Evolutionary conservation across 768 basidiomycete species (phyloP).

Genomic region (Tylopilus cervinicoccineus): DNA sequence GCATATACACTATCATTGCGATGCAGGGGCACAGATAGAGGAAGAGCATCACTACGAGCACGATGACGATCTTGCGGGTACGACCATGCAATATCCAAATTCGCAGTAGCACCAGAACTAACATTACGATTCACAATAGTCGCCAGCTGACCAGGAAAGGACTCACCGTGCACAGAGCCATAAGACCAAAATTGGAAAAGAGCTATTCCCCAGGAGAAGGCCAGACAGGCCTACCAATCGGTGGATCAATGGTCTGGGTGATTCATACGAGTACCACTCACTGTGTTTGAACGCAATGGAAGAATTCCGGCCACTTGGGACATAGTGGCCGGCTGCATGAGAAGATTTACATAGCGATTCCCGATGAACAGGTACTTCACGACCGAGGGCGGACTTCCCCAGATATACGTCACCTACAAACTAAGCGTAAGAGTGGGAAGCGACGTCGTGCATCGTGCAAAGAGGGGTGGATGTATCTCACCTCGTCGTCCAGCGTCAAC

Average conservation of each 20-base stretch:
- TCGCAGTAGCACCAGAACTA: conserved; percentile 1
- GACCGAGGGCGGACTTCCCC: background rate
- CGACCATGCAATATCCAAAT: conserved; percentile 2
- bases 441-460: background rate
- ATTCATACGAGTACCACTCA: background rate
- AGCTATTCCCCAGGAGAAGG: background rate
- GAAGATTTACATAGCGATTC: conserved; percentile 5
- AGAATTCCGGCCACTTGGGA: background rate
- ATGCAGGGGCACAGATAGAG: background rate
- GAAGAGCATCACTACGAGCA: background rate
- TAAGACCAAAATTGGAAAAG: background rate
- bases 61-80: background rate
- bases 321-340: background rate
- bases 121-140: background rate
- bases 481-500: conserved; percentile 7
- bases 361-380: conserved; percentile 1
- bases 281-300: background rate
- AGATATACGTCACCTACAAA: background rate
- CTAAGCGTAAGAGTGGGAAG: background rate
- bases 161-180: conserved; percentile 1
- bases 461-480: background rate
- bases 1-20: background rate
- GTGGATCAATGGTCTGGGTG: background rate
- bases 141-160: background rate
- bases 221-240: background rate